Conservation (phyloP, 2,329 filamentous ascomycete genomes). For the Colletotrichum theobromicola region DNA sequence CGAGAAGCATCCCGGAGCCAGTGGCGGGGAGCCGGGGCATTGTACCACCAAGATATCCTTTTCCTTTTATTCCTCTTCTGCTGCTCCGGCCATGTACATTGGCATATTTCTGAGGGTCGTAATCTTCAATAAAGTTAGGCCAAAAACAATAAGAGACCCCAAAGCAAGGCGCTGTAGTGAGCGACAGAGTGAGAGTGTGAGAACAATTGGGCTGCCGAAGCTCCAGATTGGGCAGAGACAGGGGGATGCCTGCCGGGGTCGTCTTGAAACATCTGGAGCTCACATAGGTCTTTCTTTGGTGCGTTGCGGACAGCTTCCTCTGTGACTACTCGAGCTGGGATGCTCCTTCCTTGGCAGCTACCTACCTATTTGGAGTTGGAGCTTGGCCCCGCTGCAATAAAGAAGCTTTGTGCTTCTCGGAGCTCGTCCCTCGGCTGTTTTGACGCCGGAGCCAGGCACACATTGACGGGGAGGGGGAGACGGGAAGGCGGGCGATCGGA, state of each 20-base stretch:
- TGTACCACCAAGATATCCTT: conserved; percentile 24
- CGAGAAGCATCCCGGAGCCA: conserved; percentile 16
- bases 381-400: conserved; percentile 4
- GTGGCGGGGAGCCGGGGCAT: conserved; percentile 21
- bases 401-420: neutral
- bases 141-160: neutral
- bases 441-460: neutral
- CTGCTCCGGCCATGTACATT: conserved; percentile 18
- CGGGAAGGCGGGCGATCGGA: neutral
- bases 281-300: neutral
- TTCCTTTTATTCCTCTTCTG: conserved; percentile 21
- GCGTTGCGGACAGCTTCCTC: neutral
- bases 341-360: conserved; percentile 1
- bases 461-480: neutral
- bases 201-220: neutral
- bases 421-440: conserved; percentile 8
- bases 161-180: neutral
- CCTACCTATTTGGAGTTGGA: neutral
- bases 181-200: neutral
- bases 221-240: neutral
- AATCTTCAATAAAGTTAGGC: conserved; percentile 9
- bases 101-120: conserved; percentile 11
- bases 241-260: conserved; percentile 7
- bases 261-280: conserved; percentile 3
- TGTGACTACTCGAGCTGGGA: neutral